A percentile compares a stretch with the other conserved stretches of the same genome.
phyloP scores from a whole-genome alignment of 2,329 filamentous ascomycete species.

The Stagonosporopsis vannaccii region DNA sequence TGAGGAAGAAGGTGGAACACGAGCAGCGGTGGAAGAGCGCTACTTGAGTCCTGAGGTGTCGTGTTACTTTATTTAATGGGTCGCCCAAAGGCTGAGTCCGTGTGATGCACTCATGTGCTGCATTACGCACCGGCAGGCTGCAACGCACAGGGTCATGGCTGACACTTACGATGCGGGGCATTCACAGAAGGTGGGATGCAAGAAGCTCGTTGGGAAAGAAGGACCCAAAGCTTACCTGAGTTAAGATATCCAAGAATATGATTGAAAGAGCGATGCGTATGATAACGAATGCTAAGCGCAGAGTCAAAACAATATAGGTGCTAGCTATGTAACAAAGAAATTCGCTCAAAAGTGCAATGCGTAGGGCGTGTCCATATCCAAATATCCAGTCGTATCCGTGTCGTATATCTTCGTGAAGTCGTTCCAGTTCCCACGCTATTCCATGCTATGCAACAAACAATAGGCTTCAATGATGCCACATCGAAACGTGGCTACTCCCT shows the following conservation, averaged over 20 bases:
- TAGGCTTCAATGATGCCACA: background rate
- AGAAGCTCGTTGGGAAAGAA: background rate
- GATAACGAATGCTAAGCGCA: background rate
- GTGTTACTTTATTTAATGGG: background rate
- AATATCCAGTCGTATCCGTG: slow-evolving; percentile 22
- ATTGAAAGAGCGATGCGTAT: background rate
- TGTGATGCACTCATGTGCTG: background rate
- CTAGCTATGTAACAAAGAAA: slow-evolving; percentile 1
- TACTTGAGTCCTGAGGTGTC: slow-evolving; percentile 31
- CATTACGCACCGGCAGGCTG: background rate
- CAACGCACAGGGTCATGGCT: no score
- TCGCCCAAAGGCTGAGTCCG: background rate
- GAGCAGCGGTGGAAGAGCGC: slow-evolving; percentile 53
- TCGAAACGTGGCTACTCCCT: no score
- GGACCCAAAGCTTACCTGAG: background rate
- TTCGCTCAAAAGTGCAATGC: slow-evolving; percentile 1
- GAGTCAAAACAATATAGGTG: background rate
- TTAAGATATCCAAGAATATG: background rate
- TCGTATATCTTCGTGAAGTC: background rate
- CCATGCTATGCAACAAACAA: background rate
- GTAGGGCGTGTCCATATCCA: background rate
- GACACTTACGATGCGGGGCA: background rate
- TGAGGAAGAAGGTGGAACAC: slow-evolving; percentile 49
- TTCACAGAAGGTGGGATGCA: no score
- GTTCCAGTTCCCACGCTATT: background rate